Evolutionary conservation across 441 rosid genomes (phyloP), one percentile per base, ranked within the genome.

Genomic region (Sinapis alba): DNA sequence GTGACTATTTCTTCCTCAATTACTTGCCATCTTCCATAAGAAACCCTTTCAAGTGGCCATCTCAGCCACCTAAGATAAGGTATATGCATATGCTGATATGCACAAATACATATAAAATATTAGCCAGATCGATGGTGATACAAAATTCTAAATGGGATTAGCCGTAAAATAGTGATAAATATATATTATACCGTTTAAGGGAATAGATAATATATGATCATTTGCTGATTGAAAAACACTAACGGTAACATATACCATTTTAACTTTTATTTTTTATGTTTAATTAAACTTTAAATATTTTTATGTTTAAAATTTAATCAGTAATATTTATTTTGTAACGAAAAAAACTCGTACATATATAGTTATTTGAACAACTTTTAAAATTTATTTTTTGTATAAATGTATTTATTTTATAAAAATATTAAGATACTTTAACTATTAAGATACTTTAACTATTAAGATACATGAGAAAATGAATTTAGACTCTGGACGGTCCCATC

Each of bases 1-100:
- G 92, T 47, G 94, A 89, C 69, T 89, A 89, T 62, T 89, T 82
- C 80, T 89, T 72, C 62, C 90, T 89, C 69, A 79, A 89, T 59
- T 84, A 53, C 71, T 65, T 79, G 78, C 94, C 94, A 24, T 32
- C 43, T 18, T 53, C 80, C 38, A 27, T 83, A 12, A 83, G 81
- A 71, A 69, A 81, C 59, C 73, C 69, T 13, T 81, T 74, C 67
- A 89, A 83, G 70, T 89, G 92, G 92, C 94, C 94, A 20, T 28
- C 83, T 11, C 83, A 72, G 18, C 90, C 90, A 11, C 66, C 84
- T 15, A 68, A 75, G 47, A 81, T 82, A 83, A 85, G 90, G 94
- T 86, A 68, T 15, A 59, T 13, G 28, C 28, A 54, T 54, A 54
- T 16, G 57, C 10, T 9, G 3, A 38, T 41, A 21, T 41, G 15